phyloP scores from a whole-genome alignment of 2,329 filamentous ascomycete species.

The Penicillium sp. region DNA sequence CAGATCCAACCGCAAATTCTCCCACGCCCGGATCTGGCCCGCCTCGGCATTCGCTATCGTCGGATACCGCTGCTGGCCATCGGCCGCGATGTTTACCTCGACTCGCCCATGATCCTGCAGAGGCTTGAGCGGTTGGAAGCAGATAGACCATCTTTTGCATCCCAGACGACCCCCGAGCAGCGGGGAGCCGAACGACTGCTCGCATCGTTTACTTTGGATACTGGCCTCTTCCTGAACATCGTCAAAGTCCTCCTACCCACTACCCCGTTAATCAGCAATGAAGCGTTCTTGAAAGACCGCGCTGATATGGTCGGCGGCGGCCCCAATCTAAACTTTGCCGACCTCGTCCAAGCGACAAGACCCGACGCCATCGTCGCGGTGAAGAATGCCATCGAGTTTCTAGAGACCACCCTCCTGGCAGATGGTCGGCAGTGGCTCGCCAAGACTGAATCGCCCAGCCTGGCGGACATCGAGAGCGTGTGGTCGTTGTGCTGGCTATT shows the following conservation, averaged over 20 bases:
- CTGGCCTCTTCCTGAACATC: slow-evolving; percentile 4
- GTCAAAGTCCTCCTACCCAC: slow-evolving; percentile 11
- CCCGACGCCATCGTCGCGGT: slow-evolving; percentile 2
- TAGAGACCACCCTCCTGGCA: slow-evolving; percentile 9
- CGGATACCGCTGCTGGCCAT: slow-evolving; percentile 13
- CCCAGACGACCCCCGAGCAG: background rate
- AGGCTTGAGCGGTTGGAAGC: slow-evolving; percentile 1
- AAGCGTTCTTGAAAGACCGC: slow-evolving; percentile 15
- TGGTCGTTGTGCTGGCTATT: slow-evolving; percentile 9
- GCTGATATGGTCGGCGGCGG: slow-evolving; percentile 8
- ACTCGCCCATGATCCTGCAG: slow-evolving; percentile 10
- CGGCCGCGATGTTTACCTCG: slow-evolving; percentile 14
- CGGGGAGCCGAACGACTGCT: background rate
- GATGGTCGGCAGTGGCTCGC: slow-evolving; percentile 12
- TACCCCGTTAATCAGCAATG: slow-evolving; percentile 2
- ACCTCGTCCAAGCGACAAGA: background rate
- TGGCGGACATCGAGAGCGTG: slow-evolving; percentile 9
- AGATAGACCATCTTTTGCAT: background rate
- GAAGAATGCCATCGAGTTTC: slow-evolving; percentile 1
- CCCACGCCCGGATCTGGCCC: slow-evolving; percentile 10
- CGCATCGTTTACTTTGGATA: slow-evolving; percentile 1
- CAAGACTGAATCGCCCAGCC: background rate
- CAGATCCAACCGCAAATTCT: slow-evolving; percentile 15
- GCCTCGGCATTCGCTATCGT: slow-evolving; percentile 9
- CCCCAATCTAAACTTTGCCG: background rate